Percentiles rank a stretch among this genome's conserved stretches.
Conservation (phyloP, 768 basidiomycete genomes). For the Rossbeevera mucosa region DNA sequence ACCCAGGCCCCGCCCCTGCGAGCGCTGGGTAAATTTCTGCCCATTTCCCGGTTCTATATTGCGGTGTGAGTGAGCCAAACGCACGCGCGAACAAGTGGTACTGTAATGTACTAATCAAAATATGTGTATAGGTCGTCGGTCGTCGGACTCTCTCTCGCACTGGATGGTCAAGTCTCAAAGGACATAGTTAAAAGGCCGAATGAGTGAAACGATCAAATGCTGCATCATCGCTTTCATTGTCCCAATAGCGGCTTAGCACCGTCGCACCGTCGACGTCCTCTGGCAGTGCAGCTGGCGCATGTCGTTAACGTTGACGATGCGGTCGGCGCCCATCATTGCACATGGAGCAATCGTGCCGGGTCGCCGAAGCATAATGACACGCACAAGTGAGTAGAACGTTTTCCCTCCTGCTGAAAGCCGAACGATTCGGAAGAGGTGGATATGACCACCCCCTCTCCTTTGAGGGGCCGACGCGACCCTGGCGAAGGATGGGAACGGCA, state of each 20-base stretch:
- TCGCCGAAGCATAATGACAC: conserved; percentile 11
- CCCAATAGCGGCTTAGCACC: not conserved
- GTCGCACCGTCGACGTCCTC: not conserved
- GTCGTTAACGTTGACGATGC: not conserved
- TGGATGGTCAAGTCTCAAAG: not conserved
- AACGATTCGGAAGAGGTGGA: conserved; percentile 2
- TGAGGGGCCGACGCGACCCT: not conserved
- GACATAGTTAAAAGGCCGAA: conserved; percentile 1
- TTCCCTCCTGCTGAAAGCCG: not conserved
- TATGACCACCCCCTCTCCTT: not conserved
- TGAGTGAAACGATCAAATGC: not conserved
- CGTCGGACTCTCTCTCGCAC: not conserved
- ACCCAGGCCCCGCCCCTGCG: conserved; percentile 1
- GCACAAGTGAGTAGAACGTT: not conserved
- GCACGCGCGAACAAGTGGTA: not conserved
- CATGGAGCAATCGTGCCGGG: conserved; percentile 2
- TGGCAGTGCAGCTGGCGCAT: conserved; percentile 4
- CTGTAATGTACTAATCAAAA: not conserved
- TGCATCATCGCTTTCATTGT: not conserved
- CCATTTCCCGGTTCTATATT: not conserved
- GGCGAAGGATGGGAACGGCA: not conserved
- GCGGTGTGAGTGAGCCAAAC: not conserved
- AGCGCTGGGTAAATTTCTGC: not conserved
- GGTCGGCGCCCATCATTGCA: conserved; percentile 10
- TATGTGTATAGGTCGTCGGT: not conserved